Conservation (phyloP, 73 alveolate genomes). For the Uronychia setigera region DNA sequence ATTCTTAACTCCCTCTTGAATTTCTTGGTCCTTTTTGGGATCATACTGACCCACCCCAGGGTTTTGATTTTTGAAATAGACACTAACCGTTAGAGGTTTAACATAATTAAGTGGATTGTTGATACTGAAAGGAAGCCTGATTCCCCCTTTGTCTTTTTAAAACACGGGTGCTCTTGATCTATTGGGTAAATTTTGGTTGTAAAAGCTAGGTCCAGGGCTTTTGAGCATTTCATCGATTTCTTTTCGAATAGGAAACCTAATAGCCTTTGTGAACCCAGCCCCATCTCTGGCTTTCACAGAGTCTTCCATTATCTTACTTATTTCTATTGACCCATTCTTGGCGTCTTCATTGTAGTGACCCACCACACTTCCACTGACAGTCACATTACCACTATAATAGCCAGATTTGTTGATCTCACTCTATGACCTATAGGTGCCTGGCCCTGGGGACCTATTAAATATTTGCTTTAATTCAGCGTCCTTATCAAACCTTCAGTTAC, state of each 20-base stretch:
- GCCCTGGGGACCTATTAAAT: no score
- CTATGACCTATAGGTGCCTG: background rate
- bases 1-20: background rate
- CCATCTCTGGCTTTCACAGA: background rate
- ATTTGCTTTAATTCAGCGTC: no score
- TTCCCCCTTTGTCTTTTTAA: constrained; percentile 16
- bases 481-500: no score
- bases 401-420: background rate
- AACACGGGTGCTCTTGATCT: background rate
- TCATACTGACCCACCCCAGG: constrained; percentile 55
- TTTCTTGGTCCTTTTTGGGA: constrained; percentile 12
- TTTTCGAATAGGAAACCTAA: background rate
- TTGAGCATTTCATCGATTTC: background rate
- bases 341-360: background rate
- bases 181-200: background rate
- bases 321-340: background rate
- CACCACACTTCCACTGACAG: constrained; percentile 4
- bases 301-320: background rate
- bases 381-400: background rate
- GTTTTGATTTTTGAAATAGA: constrained; percentile 35
- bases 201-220: background rate
- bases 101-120: constrained; percentile 55
- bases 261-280: background rate
- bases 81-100: constrained; percentile 52
- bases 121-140: constrained; percentile 44